Percentiles rank a stretch among this genome's conserved stretches.
Evolutionary conservation across 164 flowering plant genomes (phyloP).

Genomic region (Buxus sempervirens): DNA sequence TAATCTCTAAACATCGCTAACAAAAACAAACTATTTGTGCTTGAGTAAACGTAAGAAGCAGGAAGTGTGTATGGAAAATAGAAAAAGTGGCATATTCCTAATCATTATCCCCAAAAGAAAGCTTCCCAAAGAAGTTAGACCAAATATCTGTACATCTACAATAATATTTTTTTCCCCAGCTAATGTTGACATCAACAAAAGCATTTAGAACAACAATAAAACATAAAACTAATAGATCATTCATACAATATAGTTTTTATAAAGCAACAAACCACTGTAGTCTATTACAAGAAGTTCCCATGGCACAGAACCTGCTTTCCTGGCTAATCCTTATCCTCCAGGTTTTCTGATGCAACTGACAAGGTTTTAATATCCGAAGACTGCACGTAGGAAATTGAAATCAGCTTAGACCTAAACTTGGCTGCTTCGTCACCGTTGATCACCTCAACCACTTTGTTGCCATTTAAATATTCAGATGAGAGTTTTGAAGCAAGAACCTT

Average conservation of each 20-base stretch:
- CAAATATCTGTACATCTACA: constrained; percentile 9
- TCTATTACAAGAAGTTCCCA: constrained; percentile 9
- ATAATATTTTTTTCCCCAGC: neutral
- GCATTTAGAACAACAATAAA: no score
- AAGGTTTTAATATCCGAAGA: constrained; percentile 30
- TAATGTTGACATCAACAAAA: constrained; percentile 4
- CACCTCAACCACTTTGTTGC: constrained; percentile 16
- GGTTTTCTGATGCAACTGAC: constrained; percentile 14
- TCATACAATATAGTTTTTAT: neutral
- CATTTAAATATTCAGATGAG: constrained; percentile 15
- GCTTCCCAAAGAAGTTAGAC: neutral
- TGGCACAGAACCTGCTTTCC: neutral
- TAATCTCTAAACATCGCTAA: no score
- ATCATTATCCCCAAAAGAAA: constrained; percentile 6
- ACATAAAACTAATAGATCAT: no score
- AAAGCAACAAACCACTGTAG: constrained; percentile 6
- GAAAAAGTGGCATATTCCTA: neutral
- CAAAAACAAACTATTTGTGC: neutral
- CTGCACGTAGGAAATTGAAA: constrained; percentile 40
- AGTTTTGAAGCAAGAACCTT: constrained; percentile 14
- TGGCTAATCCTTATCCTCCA: constrained; percentile 20
- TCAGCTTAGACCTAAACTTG: constrained; percentile 42
- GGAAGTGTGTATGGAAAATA: neutral
- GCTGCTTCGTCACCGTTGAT: constrained; percentile 25
- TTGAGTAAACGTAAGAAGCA: neutral